Evolutionary conservation across 176 grass and related monocot genomes (phyloP), one percentile per base, ranked within the genome.

Genomic region (Olyra latifolia): DNA sequence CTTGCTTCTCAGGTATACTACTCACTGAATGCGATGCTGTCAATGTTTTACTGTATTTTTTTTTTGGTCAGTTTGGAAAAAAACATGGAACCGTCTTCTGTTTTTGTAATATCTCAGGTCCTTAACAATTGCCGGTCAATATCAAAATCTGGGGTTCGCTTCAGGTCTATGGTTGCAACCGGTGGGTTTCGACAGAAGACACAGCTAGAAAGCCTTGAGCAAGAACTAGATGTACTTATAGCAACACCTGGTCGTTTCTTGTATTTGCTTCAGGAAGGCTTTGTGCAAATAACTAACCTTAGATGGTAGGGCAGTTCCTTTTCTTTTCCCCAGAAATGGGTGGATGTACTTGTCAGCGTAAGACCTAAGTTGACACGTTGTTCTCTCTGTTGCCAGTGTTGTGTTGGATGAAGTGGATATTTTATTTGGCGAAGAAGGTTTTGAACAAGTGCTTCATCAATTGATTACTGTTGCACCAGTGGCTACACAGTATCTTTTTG

Each of bases 371-470:
- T 74, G 5, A 59, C 54, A 9, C 43, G 23, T 69, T 77, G 38
- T 57, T 67, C 38, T 24, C 16, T 71, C 24, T 86, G 17, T 30
- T 63, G 79, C 43, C 78, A 94, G 95, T 91, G 83, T 94, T 59
- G 92, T 98, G 71, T 72, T 98, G 62, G 95, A 98, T 87, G 95
- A 98, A 64, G 95, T 94, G 17, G 95, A 98, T 66, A 90, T 98
- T 64, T 84, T 98, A 80, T 98, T 92, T 30, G 86, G 88, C n/a
- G 89, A 94, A 80, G 92, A 94, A 63, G 90, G 88, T 23, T 98
- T 93, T 69, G 90, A 98, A 61, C 89, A 98, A 89, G 92, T 98
- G 69, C 85, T 98, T 72, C 89, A 93, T 72, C 82, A 78, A 40
- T 77, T 98, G 52, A 92, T 94, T 68, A 85, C 73, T 66, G 66